Base-by-base conservation (phyloP, 139 green algal genomes). In the Auxenochlorella pyrenoidosa region DNA sequence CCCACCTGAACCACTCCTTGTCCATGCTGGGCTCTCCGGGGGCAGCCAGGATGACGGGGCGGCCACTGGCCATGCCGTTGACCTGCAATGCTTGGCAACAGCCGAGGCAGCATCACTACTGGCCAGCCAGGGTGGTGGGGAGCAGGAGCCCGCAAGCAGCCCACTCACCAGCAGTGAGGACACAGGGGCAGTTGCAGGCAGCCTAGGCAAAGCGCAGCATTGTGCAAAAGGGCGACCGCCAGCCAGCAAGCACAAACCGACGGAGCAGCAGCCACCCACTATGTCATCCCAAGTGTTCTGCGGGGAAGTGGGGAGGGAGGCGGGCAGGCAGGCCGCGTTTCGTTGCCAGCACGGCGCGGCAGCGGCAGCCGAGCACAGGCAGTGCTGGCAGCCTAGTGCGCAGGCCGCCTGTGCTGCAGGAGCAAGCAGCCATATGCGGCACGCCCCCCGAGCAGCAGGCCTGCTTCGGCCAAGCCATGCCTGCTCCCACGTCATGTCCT, bases 241-340 rank as follows among this genome's bases (percentile, higher is more conserved):
- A 36, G 54, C 12, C 54, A 2, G 54, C 54, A 63, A 24, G 54
- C 54, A 28, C 15, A 13, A 28, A 13, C 54, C 13, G 16, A 22
- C 13, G 22, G 3, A 24, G 54, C 12, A 34, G 26, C 63, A 10
- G 63, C 63, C 26, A 71, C 70, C 40, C 70, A 76, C 70, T 21
- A 76, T 47, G 70, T 76, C 70, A 34, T 76, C 70, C 70, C 70
- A 76, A 18, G 70, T 76, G 70, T 76, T 76, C 70, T 76, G 54
- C 54, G 22, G 54, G 54, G 54, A 63, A 13, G 54, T 4, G 54
- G 54, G 2, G 47, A 12, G 47, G 47, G 54, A 63, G 16, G 54
- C 15, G 15, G 2, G 54, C 54, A 24, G 54, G 54, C 54, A 4
- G 54, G 18, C 10, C 18, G 54, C 18, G 10, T 8, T 22, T 8